Base-by-base conservation (phyloP, 371 early-diverging fungal species). In the Zychaea mexicana region DNA sequence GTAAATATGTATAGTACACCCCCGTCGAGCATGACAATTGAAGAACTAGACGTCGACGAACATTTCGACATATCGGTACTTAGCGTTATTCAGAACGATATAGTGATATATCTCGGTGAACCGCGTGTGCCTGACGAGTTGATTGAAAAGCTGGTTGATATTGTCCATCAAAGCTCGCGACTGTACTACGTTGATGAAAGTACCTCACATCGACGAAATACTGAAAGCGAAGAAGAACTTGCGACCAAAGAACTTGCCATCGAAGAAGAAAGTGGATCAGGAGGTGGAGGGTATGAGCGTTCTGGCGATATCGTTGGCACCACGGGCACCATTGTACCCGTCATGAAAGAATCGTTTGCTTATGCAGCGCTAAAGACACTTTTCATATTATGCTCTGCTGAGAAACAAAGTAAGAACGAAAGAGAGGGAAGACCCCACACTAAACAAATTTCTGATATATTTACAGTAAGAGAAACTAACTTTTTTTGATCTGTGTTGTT, bases 51-150 rank as follows among this genome's bases (percentile, higher is more conserved):
- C 39, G 78, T 82, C 4, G 94, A 93, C 60, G 93, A 92, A 52
- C 84, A 84, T 6, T 93, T 93, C 67, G 95, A 95, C 66, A 85
- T 93, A 17, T 88, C 88, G 8, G 80, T 89, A 4, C 72, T 94
- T 28, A 83, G 75, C 45, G 80, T 81, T 24, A 71, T 92, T 22
- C 85, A 92, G 67, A 82, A 66, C 26, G 89, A 92, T 63, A 84
- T 93, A 15, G 77, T 91, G 7, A 71, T 83, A 28, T 84, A 89
- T 62, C 72, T 94, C 62, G 90, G 91, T 8, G 84, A 87, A 60
- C 72, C 83, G 9, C 82, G 88, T 33, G 91, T 92, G 0, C 81
- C 91, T 2, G 82, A 80, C 15, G 85, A 83, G 12, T 66, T 86
- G 2, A 74, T 91, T 33, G 60, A 67, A 8, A 82, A 86, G 26